Conservation (phyloP, 2,329 filamentous ascomycete species). For the Saccharata proteae region DNA sequence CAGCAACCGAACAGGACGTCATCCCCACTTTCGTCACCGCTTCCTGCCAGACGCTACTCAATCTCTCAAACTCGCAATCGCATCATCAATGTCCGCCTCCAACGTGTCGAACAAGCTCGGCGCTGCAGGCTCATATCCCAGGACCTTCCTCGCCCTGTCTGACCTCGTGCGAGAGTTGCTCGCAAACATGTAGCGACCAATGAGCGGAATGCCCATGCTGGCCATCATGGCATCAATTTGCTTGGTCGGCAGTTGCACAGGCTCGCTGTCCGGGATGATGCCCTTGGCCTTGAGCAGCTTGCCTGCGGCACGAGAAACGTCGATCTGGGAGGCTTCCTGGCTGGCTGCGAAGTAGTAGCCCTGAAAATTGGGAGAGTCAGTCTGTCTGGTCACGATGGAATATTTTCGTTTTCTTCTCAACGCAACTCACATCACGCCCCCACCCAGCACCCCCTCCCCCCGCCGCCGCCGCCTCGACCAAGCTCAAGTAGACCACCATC, state of each 20-base stretch:
- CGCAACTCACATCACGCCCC: constrained; percentile 3
- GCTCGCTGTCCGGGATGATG: constrained; percentile 29
- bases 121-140: constrained; percentile 47
- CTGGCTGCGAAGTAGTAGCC: constrained; percentile 58
- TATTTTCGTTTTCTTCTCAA: no score
- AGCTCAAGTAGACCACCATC: constrained; percentile 39
- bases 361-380: no score
- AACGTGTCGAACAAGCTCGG: constrained; percentile 9
- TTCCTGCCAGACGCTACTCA: no score
- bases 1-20: no score
- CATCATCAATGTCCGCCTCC: constrained; percentile 3
- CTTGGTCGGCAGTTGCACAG: constrained; percentile 26
- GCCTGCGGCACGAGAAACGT: constrained; percentile 34
- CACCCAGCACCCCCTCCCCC: not conserved
- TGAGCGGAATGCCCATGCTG: constrained; percentile 14
- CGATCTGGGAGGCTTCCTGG: constrained; percentile 51
- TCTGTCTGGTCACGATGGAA: no score
- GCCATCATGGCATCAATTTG: constrained; percentile 32
- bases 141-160: constrained; percentile 39
- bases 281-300: constrained; percentile 39
- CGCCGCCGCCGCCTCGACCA: constrained; percentile 42
- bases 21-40: no score
- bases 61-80: not conserved
- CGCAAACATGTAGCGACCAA: constrained; percentile 45
- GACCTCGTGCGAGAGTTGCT: constrained; percentile 47